Evolutionary conservation across 2,329 filamentous ascomycete species (phyloP), one percentile per base, ranked within the genome.

Genomic region (Endocalyx cinctus): DNA sequence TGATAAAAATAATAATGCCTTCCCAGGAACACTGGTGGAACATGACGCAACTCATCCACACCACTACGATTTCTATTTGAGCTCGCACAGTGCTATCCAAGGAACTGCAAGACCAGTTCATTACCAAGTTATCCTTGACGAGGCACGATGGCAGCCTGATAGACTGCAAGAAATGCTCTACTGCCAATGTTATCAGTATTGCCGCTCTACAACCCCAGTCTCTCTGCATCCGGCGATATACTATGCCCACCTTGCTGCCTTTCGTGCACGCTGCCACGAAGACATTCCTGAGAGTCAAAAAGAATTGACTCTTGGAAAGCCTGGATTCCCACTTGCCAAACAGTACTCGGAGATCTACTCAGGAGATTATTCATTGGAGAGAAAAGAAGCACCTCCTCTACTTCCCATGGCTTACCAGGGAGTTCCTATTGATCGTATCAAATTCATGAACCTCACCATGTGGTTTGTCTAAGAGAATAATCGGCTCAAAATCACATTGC

Each of bases 171-270:
- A 82, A 35, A 84, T 97, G 75, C 83, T 97, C 15, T 97, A 97
- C 50, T 84, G 95, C 46, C 88, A 96, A 43, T 94, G 84, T 27
- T 98, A 95, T 60, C 87, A 94, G 35, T 98, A 95, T 53, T 82
- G 84, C 35, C 79, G 92, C 12, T 92, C 89, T 0, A 97, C 89
- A 0, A 97, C 90, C 0, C 87, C 92, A 0, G 89, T 98, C 0
- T 96, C 89, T 0, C 62, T 92, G 0, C 85, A 81, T 45, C 92
- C 92, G 0, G 88, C 92, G 0, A 83, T 97, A 1, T 98, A 98
- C 70, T 98, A 98, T 48, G 88, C 94, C 0, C 92, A 98, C 60
- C 63, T 98, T 43, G 88, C 89, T 20, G 83, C 87, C 7, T 78
- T 79, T 37, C 85, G 92, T 31, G 87, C 86, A 14, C 79, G 80